phyloP scores from a whole-genome alignment of 345 rosid genomes.

The Erucastrum elatum region DNA sequence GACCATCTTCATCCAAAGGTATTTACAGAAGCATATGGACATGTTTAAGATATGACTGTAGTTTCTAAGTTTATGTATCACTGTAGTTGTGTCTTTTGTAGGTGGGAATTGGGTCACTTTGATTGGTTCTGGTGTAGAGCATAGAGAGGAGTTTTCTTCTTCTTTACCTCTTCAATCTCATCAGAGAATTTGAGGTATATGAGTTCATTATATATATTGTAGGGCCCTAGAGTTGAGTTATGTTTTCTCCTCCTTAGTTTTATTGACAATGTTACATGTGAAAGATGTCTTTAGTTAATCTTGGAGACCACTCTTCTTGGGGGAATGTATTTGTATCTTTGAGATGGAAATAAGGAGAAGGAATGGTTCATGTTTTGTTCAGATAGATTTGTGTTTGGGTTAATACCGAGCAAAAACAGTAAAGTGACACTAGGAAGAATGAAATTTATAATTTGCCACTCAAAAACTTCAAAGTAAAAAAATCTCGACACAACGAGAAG shows the following conservation, averaged over 20 bases:
- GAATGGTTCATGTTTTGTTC: not conserved
- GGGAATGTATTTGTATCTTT: conserved; percentile 20
- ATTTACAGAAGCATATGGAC: not conserved
- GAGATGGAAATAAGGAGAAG: not conserved
- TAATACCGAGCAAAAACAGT: not conserved
- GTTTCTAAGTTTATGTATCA: not conserved
- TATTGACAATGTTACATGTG: not conserved
- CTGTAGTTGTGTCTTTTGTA: not conserved
- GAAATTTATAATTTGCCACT: not conserved
- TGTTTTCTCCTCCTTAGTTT: not conserved
- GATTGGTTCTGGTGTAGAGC: conserved; percentile 9
- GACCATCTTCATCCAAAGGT: conserved; percentile 17
- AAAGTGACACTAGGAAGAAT: not conserved
- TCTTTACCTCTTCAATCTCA: not conserved
- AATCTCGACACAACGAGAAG: conserved; percentile 46
- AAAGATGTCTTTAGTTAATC: conserved; percentile 1
- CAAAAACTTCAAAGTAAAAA: too few relatives aligned
- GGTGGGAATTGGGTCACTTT: conserved; percentile 19
- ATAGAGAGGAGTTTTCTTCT: conserved; percentile 12
- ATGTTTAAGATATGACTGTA: not conserved
- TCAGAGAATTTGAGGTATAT: conserved; percentile 16
- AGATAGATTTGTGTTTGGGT: not conserved
- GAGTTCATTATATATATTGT: not conserved
- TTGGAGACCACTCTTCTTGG: conserved; percentile 8
- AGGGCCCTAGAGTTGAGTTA: conserved; percentile 10